Base-by-base conservation (phyloP, 1,284 basidiomycete genomes). In the Cryptococcus sp. region DNA sequence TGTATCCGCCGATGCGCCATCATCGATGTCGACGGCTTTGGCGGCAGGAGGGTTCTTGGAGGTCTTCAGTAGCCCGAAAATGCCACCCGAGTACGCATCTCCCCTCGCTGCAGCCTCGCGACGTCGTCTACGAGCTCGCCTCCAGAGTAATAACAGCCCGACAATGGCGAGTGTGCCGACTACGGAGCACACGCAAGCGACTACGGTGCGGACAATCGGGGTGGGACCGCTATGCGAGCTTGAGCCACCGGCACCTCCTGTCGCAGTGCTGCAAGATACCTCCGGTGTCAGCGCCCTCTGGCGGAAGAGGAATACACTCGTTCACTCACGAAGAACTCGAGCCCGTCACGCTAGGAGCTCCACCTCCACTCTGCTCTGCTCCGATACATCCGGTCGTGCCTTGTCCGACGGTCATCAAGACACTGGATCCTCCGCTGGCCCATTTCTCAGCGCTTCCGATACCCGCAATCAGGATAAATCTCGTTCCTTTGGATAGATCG, bases 141-240 rank as follows among this genome's bases (percentile, higher is more conserved):
- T 51, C 68, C 77, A 62, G 67, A 77, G 43, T 74, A 78, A 61
- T 76, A 81, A 22, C 80, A 82, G 7, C 46, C 69, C 56, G 58
- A 78, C 64, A 66, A 79, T 46, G 54, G 74, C 38, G 55, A 79
- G 61, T 17, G 73, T 70, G 38, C 64, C 67, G 43, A 75, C 25
- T 50, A 73, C 59, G 38, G 70, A 68, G 85, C 89, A 60, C 85
- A 86, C 58, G 84, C 67, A 67, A 16, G 71, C 65, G 85, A 88
- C 30, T 86, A 90, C 54, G 3, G 65, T 69, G 19, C 59, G 66
- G 82, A 79, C 3, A 88, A 89, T 35, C 10, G 53, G 38, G 30
- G 38, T 55, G 5, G 40, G 27, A 35, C 19, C 13, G 4, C 45
- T 25, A 25, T 23, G 25, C 17, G 54, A 39, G 17, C 47, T 3